phyloP scores from a whole-genome alignment of 768 basidiomycete genomes.

The Chalciporus sphaerocephalus region DNA sequence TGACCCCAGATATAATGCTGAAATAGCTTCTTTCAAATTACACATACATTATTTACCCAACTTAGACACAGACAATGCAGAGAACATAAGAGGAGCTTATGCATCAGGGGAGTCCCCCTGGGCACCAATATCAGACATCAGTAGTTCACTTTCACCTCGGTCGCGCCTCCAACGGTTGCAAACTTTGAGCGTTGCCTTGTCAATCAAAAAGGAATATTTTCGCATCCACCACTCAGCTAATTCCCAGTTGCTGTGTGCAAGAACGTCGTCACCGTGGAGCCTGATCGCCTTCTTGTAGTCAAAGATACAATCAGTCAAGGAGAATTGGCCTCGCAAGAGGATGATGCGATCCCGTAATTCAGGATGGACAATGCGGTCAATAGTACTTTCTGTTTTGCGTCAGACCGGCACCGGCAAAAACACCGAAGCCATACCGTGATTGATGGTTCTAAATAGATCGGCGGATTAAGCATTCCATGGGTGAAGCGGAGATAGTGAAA shows the following conservation, averaged over 20 bases:
- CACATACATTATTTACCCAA: conserved; percentile 12
- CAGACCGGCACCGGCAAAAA: conserved; percentile 7
- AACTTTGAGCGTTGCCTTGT: conserved; percentile 61
- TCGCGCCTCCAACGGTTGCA: conserved; percentile 88
- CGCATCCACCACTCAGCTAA: conserved; percentile 77
- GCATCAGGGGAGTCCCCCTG: conserved; percentile 30
- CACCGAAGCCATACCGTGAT: conserved; percentile 61
- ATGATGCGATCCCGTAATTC: conserved; percentile 91
- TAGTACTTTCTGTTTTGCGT: conserved; percentile 65
- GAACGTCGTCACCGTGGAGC: conserved; percentile 86
- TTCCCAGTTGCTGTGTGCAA: conserved; percentile 91
- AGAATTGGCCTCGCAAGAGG: conserved; percentile 74
- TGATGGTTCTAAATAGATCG: conserved; percentile 56
- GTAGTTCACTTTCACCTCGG: conserved; percentile 71
- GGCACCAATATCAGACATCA: conserved; percentile 47
- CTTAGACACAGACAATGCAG: conserved; percentile 9
- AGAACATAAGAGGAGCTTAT: conserved; percentile 6
- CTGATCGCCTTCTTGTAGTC: conserved; percentile 66
- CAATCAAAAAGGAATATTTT: conserved; percentile 80
- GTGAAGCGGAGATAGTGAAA: background rate
- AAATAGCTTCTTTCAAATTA: background rate
- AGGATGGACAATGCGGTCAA: conserved; percentile 86
- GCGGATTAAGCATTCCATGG: conserved; percentile 2
- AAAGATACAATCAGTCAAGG: conserved; percentile 73
- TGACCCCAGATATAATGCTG: background rate